These are phyloP conservation scores for Kwoniella mangroviensis DNA, from an alignment of 768 basidiomycete genomes.

Conservation along the genomic window DNA sequence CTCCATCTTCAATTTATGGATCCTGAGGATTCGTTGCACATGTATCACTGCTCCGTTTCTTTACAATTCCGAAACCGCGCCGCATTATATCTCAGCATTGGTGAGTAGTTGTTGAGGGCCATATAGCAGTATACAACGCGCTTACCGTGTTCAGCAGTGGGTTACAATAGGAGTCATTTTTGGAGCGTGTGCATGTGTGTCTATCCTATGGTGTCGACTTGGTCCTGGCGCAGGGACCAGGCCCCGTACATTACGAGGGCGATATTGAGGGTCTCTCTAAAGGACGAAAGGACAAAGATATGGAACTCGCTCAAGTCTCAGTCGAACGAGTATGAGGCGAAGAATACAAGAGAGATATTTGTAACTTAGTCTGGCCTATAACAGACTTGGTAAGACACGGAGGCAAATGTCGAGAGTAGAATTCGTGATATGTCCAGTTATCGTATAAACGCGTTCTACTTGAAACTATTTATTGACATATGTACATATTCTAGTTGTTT, in stretches of 20 bases:
- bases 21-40: background rate
- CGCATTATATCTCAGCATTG: slow-evolving; percentile 4
- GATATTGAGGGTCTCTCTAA: background rate
- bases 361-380: background rate
- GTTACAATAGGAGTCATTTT: background rate
- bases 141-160: background rate
- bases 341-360: background rate
- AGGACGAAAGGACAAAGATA: background rate
- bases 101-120: background rate
- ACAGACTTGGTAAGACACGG: background rate
- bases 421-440: too few relatives aligned
- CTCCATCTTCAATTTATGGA: background rate
- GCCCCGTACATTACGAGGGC: too few relatives aligned
- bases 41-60: slow-evolving; percentile 6
- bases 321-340: slow-evolving; percentile 1
- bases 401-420: too few relatives aligned
- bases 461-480: too few relatives aligned
- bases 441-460: too few relatives aligned
- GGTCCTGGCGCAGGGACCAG: background rate
- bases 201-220: background rate
- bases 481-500: too few relatives aligned
- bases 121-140: background rate
- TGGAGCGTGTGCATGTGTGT: background rate
- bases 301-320: background rate
- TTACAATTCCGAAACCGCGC: slow-evolving; percentile 2